phyloP scores from a whole-genome alignment of 2,329 filamentous ascomycete species.

The Arthroderma uncinatum region DNA sequence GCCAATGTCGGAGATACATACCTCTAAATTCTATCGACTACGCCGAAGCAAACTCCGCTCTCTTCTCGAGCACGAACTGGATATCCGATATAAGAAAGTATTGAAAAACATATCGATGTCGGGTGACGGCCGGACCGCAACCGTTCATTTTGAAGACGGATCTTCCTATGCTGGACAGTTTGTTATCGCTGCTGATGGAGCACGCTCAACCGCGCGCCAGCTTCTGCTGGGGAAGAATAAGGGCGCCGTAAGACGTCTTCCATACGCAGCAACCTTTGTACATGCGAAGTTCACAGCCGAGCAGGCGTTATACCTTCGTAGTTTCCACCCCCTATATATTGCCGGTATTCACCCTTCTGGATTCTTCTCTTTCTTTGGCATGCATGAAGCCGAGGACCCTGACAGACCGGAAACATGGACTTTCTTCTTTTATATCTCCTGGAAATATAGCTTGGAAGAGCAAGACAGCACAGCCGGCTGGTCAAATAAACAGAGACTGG shows the following conservation, averaged over 20 bases:
- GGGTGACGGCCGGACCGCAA: not conserved
- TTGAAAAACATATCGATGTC: constrained; percentile 8
- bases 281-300: constrained; percentile 34
- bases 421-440: constrained; percentile 40
- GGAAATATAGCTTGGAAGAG: constrained; percentile 30
- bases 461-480: constrained; percentile 29
- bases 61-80: constrained; percentile 20
- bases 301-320: constrained; percentile 35
- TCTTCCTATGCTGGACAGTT: constrained; percentile 14
- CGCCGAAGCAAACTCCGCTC: constrained; percentile 23
- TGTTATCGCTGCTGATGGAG: constrained; percentile 57
- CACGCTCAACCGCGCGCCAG: constrained; percentile 53
- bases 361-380: constrained; percentile 37
- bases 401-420: constrained; percentile 23
- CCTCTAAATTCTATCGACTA: constrained; percentile 21
- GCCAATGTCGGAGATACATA: constrained; percentile 20
- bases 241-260: constrained; percentile 29
- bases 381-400: constrained; percentile 21
- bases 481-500: constrained; percentile 20
- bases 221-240: constrained; percentile 34
- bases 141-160: constrained; percentile 8
- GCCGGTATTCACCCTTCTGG: constrained; percentile 35
- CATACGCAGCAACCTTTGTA: constrained; percentile 38
- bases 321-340: constrained; percentile 37
- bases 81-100: constrained; percentile 20